Evolutionary conservation across 306 rosid genomes (phyloP).

Genomic region (Psophocarpus tetragonolobus): DNA sequence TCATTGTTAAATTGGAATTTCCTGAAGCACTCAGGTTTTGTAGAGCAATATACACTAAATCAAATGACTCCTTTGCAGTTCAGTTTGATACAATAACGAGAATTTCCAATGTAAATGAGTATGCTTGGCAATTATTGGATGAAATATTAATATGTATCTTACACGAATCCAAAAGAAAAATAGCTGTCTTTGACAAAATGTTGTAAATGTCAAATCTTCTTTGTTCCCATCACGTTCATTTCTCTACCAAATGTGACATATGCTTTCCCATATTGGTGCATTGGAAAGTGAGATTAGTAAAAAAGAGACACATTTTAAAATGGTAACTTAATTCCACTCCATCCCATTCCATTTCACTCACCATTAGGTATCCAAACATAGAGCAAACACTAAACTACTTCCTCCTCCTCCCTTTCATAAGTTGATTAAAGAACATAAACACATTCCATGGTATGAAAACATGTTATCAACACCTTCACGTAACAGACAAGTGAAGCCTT

Average conservation of each 20-base stretch:
- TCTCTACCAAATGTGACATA: neutral
- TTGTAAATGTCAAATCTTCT: neutral
- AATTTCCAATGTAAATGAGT: neutral
- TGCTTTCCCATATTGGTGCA: no score
- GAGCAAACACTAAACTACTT: neutral
- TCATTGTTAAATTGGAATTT: neutral
- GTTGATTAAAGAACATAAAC: neutral
- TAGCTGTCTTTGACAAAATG: neutral
- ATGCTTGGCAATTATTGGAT: neutral
- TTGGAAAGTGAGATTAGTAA: no score
- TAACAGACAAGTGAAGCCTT: neutral
- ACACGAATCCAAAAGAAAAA: neutral
- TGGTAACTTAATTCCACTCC: neutral
- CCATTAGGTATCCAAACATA: neutral
- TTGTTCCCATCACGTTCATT: neutral
- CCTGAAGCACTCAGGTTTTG: neutral
- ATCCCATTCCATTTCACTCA: neutral
- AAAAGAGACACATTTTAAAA: no score
- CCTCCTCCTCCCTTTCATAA: neutral
- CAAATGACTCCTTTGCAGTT: neutral
- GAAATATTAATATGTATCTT: neutral
- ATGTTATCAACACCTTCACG: conserved; percentile 9
- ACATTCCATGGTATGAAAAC: conserved; percentile 2
- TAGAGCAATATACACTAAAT: neutral
- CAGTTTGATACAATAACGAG: neutral